Evolutionary conservation across 805 yeast species (phyloP).

Genomic region (Lipomyces spencermartinsiae): DNA sequence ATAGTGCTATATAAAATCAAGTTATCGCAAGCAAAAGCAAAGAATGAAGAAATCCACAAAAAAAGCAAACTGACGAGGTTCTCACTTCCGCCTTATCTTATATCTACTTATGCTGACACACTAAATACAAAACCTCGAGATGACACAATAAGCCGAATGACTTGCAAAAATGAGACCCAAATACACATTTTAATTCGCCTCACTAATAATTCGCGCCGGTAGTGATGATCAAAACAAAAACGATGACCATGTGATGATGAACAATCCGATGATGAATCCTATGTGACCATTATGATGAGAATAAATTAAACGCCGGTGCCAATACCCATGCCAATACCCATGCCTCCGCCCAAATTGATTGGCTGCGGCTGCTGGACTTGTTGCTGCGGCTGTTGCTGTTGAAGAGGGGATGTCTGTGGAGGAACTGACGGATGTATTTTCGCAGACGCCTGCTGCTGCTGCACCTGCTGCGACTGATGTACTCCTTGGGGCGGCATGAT

Average conservation of each 20-base stretch:
- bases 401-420: not conserved
- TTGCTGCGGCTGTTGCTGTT: constrained; percentile 7
- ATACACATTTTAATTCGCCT: not conserved
- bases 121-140: constrained; percentile 12
- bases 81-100: constrained; percentile 12
- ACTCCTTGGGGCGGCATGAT: not conserved
- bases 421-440: not conserved
- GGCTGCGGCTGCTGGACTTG: constrained; percentile 11
- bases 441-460: not conserved
- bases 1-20: constrained; percentile 15
- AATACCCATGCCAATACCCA: constrained; percentile 24
- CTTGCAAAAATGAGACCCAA: constrained; percentile 6
- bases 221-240: constrained; percentile 11
- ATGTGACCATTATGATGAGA: constrained; percentile 7
- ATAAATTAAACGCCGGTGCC: constrained; percentile 23
- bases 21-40: constrained; percentile 10
- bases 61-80: not conserved
- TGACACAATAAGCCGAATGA: constrained; percentile 15
- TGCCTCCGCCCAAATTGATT: constrained; percentile 11
- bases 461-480: not conserved
- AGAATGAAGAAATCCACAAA: constrained; percentile 10
- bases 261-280: constrained; percentile 1
- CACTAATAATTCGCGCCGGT: constrained; percentile 3
- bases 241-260: constrained; percentile 12
- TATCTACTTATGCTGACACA: constrained; percentile 8